Base-by-base conservation (phyloP, 345 rosid genomes). In the Euphorbia tirucalli region DNA sequence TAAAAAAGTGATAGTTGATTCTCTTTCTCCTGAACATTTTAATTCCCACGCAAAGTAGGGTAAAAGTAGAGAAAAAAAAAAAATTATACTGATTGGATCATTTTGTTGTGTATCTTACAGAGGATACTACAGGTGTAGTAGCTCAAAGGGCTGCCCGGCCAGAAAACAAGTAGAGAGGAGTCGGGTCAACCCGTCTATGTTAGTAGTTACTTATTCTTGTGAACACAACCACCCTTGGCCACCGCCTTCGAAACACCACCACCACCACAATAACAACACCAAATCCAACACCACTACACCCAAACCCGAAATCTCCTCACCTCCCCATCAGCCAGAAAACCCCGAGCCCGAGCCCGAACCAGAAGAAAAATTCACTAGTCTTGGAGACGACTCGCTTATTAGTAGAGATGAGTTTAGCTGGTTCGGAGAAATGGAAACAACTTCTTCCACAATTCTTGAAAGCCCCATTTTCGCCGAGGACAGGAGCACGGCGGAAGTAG, bases 151-250 rank as follows among this genome's bases (percentile, higher is more conserved):
- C 18, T 95, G 99, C 59, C 99, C 99, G 1, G 97, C 98, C 0
- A 86, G 93, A 77, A 95, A 95, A 41, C 97, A 92, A 83, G 99
- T 95, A n/a, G 99, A 95, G 82, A 84, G 97, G 50, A 96, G 96
- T 84, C 81, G 88, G 7, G 83, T 83, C 61, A 91, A 96, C 86
- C 98, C 99, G 52, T 73, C 86, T 43, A 89, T 86, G 97, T 82
- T 96, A 14, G 72, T 91, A 39, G 78, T 93, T 82, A 96, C 98
- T 70, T 93, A 96, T 84, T 86, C 97, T 30, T 85, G 84, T 69
- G 97, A 93, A 5, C 99, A 90, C 85, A 96, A 88, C 83, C 99
- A 96, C 82, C 86, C 91, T n/a, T 87, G 87, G 87, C 96, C 99
- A 1, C 86, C 85, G 6, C 70, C 92, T 19, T 82, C 89, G 9